Evolutionary conservation across 2,329 filamentous ascomycete genomes (phyloP), one percentile per base, ranked within the genome.

Genomic region (Exophiala alcalophila): DNA sequence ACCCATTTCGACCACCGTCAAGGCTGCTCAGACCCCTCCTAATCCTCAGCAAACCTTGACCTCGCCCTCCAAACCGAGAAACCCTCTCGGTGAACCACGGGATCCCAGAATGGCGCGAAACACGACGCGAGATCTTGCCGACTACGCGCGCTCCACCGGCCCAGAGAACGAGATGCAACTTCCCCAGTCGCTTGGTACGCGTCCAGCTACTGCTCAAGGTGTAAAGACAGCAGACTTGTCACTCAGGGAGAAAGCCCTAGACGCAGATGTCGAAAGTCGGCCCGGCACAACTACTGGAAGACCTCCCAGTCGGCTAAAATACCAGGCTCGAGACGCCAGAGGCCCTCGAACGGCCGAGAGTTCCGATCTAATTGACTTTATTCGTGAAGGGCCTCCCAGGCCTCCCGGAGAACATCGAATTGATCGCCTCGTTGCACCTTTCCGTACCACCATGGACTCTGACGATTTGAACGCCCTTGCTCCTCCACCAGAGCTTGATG

Each of bases 281-380:
- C 42, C 49, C 6, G 16, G 15, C 15, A 49, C 45, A 15, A 37
- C 44, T n/a, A 29, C 43, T 8, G 35, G 33, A 9, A 53, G 40
- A 38, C 37, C 44, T 49, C 15, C 57, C 50, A 39, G 59, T 55
- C 32, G 53, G 50, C 44, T 68, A 32, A 78, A 77, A 46, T 73
- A 84, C 33, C 77, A 84, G 63, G 81, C 91, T 44, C 84, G 88
- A 34, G 82, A 88, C 49, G 79, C 86, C 25, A 72, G 75, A 28
- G 74, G 80, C 11, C 74, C 81, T 35, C 70, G 69, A 44, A 74
- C 72, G 37, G 79, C 80, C 36, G 82, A 83, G 52, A 94, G 83
- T 43, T 85, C 86, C 9, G 92, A 96, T 48, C 70, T 98, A 44
- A 95, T 96, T 53, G 90, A 97, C 61, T 97, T 98, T 63, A 94